Conservation (phyloP, 495 filamentous ascomycete genomes). For the Aspergillus affinis region DNA sequence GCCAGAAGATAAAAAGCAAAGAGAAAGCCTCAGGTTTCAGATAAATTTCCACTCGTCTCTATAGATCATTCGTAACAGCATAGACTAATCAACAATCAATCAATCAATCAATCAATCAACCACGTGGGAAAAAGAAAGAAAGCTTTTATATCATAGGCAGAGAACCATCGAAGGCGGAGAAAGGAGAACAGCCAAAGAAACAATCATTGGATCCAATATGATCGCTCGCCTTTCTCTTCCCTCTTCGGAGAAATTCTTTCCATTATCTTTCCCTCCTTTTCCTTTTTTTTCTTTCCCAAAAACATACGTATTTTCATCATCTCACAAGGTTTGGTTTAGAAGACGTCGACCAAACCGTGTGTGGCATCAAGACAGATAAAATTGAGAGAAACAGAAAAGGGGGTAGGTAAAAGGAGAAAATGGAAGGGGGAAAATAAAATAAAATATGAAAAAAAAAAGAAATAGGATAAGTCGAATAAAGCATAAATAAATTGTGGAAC, state of each 20-base stretch:
- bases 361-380: slow-evolving; percentile 1
- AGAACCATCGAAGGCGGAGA: slow-evolving; percentile 1
- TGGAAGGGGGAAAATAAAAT: slow-evolving; percentile 20
- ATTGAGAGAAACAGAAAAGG: slow-evolving; percentile 8
- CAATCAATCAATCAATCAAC: slow-evolving; percentile 7
- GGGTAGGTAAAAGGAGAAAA: slow-evolving; percentile 13
- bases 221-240: slow-evolving; percentile 1
- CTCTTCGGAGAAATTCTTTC: slow-evolving; percentile 3
- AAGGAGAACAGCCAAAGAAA: slow-evolving; percentile 8
- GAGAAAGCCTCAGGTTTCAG: slow-evolving; percentile 29
- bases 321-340: not conserved
- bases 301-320: slow-evolving; percentile 1
- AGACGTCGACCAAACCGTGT: slow-evolving; percentile 4
- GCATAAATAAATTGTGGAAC: slow-evolving; percentile 39
- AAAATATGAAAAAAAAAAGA: slow-evolving; percentile 34
- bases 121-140: slow-evolving; percentile 22
- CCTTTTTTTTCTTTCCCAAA: not conserved
- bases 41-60: slow-evolving; percentile 31
- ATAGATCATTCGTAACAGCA: slow-evolving; percentile 52
- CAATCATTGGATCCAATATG: not conserved
- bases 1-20: not conserved
- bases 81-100: slow-evolving; percentile 30
- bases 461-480: slow-evolving; percentile 25
- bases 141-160: slow-evolving; percentile 7
- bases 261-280: slow-evolving; percentile 1